Conservation (phyloP, 164 flowering plant species). For the Dillenia suffruticosa region DNA sequence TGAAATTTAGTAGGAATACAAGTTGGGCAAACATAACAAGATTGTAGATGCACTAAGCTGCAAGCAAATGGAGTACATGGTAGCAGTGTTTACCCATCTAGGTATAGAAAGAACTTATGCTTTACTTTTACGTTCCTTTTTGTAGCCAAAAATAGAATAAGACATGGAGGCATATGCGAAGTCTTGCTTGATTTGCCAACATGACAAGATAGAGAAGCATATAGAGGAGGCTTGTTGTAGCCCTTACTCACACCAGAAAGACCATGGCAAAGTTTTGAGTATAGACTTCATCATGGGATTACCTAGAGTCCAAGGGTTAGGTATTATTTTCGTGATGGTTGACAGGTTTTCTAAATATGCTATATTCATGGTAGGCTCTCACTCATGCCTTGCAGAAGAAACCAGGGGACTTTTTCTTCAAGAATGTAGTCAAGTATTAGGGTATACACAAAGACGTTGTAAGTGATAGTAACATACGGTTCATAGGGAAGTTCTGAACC, state of each 20-base stretch:
- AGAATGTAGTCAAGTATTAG: constrained; percentile 1
- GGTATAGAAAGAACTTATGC: constrained; percentile 15
- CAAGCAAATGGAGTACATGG: too few relatives aligned
- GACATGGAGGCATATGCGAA: constrained; percentile 10
- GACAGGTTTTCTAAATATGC: constrained; percentile 13
- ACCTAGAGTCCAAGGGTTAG: not conserved
- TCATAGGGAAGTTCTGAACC: not conserved
- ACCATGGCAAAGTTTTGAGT: not conserved
- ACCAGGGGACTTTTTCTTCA: constrained; percentile 1
- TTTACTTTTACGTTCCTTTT: not conserved
- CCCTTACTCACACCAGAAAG: constrained; percentile 11
- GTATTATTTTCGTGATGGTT: constrained; percentile 2
- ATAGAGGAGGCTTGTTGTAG: constrained; percentile 8
- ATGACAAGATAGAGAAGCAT: constrained; percentile 7
- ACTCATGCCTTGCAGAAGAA: too few relatives aligned
- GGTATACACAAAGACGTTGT: not conserved
- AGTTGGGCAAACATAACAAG: too few relatives aligned
- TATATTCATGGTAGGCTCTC: not conserved
- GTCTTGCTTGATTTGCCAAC: constrained; percentile 16
- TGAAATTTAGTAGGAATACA: too few relatives aligned
- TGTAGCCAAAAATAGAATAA: constrained; percentile 13
- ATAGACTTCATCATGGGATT: constrained; percentile 16
- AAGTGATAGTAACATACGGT: not conserved
- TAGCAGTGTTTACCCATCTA: constrained; percentile 21
- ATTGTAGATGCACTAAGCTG: too few relatives aligned